phyloP scores from a whole-genome alignment of 2,329 filamentous ascomycete genomes.

The Aspergillus persii region DNA sequence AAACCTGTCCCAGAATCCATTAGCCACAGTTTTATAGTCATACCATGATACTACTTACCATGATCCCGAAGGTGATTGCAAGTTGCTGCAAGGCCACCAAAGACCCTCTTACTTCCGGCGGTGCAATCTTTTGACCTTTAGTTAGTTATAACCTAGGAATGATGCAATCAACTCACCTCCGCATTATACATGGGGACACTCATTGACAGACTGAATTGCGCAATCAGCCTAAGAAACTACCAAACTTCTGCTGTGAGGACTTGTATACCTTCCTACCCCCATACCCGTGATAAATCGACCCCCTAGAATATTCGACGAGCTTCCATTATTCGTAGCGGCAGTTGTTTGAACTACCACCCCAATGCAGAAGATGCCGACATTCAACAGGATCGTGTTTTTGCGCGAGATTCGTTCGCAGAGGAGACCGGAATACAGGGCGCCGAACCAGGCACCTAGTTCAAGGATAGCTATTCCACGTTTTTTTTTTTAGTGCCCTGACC shows the following conservation, averaged over 20 bases:
- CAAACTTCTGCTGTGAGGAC: not conserved
- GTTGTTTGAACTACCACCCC: slow-evolving; percentile 68
- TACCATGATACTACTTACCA: not conserved
- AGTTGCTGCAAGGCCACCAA: slow-evolving; percentile 66
- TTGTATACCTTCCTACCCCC: slow-evolving; percentile 51
- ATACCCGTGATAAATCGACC: slow-evolving; percentile 64
- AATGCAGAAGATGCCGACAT: slow-evolving; percentile 64
- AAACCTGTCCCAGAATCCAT: slow-evolving; percentile 27
- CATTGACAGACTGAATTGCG: slow-evolving; percentile 20
- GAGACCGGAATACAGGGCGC: slow-evolving; percentile 66
- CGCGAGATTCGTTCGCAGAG: slow-evolving; percentile 68
- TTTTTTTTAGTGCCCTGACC: not conserved
- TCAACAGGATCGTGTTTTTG: slow-evolving; percentile 68
- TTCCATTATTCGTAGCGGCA: slow-evolving; percentile 44
- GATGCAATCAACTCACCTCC: slow-evolving; percentile 55
- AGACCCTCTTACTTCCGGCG: slow-evolving; percentile 65
- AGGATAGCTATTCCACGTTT: slow-evolving; percentile 57
- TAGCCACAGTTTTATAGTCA: not conserved
- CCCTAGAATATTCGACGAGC: slow-evolving; percentile 62
- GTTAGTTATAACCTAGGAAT: not conserved
- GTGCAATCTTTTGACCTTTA: slow-evolving; percentile 41
- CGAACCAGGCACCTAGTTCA: slow-evolving; percentile 75
- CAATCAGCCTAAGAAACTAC: not conserved
- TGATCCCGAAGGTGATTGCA: slow-evolving; percentile 56
- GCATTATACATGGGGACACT: slow-evolving; percentile 51